Base-by-base conservation (phyloP, 2,329 filamentous ascomycete species). In the Pezicula neosporulosa region DNA sequence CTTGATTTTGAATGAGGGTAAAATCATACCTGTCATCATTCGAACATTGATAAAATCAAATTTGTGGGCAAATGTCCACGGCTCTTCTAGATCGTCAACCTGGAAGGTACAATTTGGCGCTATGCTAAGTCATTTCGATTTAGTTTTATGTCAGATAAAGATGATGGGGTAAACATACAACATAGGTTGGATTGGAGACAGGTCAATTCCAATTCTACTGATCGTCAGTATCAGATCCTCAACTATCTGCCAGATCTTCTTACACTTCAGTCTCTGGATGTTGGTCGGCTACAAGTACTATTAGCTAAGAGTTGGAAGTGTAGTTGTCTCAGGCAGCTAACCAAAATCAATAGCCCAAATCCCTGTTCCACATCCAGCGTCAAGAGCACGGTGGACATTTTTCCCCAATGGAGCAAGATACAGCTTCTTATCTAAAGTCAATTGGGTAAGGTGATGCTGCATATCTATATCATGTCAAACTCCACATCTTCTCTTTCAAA, bases 11-110 rank as follows among this genome's bases (percentile, higher is more conserved):
- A 30, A 12, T 12, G 10, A 7, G 7, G 2, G 28, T 12, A 12
- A 19, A 28, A 33, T 35, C n/a, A 33, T 37, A 38, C 28, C 48
- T n/a, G 41, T 45, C 38, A 46, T 48, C 57, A 73, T 67, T 21
- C 76, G 68, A 35, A 66, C 63, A 58, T 78, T 75, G 52, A 80
- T 72, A 53, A 71, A 73, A 58, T 78, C 75, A 59, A 78, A 78
- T 53, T 75, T 65, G 1, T 67, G 61, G 54, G 72, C 74, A 2
- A 18, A 46, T 16, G 73, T 64, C 77, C 77, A 81, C 5, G 71
- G 64, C 49, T 73, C 67, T 57, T 77, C 73, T 10, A 74, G 67
- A 57, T 80, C 76, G 54, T 79, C 76, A 13, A 80, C 67, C 41
- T 77, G 61, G 60, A 78, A 80, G 16, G 67, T 68, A 27, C 77